phyloP scores from a whole-genome alignment of 306 rosid species.

The Prunus mume region DNA sequence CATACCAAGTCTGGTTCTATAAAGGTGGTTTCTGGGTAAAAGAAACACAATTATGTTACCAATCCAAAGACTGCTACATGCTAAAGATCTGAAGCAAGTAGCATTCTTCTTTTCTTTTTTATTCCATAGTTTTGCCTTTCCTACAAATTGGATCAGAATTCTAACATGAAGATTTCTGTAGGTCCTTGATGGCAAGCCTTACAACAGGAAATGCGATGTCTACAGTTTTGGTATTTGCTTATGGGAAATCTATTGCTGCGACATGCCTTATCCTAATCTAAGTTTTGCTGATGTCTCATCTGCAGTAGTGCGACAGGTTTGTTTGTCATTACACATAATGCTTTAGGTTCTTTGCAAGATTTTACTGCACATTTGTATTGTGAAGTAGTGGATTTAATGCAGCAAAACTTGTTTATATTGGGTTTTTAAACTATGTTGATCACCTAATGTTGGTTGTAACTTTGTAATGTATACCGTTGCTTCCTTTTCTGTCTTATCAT shows the following conservation, averaged over 20 bases:
- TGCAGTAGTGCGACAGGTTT: constrained; percentile 74
- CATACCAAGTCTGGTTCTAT: not conserved
- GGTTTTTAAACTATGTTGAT: not conserved
- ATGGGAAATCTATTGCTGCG: constrained; percentile 93
- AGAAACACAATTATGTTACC: not conserved
- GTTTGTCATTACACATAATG: constrained; percentile 7
- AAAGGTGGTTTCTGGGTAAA: not conserved
- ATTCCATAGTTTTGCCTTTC: not conserved
- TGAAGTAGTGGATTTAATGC: not conserved
- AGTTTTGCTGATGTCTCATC: constrained; percentile 73
- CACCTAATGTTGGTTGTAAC: not conserved
- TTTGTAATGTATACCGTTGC: not conserved
- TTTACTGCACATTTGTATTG: too few relatives aligned
- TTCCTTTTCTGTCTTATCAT: not conserved
- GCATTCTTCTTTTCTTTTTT: not conserved
- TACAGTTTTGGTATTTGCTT: constrained; percentile 90
- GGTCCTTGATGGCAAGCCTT: constrained; percentile 91
- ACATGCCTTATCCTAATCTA: constrained; percentile 80
- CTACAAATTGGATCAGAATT: not conserved
- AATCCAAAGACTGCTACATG: not conserved
- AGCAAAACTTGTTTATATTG: not conserved
- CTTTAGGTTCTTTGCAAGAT: not conserved
- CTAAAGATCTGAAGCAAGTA: not conserved
- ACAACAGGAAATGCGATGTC: constrained; percentile 85
- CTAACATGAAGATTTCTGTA: constrained; percentile 24